These are phyloP conservation scores for Plectosphaerella cucumerina DNA, from an alignment of 2,329 filamentous ascomycete species.

Conservation along the genomic window DNA sequence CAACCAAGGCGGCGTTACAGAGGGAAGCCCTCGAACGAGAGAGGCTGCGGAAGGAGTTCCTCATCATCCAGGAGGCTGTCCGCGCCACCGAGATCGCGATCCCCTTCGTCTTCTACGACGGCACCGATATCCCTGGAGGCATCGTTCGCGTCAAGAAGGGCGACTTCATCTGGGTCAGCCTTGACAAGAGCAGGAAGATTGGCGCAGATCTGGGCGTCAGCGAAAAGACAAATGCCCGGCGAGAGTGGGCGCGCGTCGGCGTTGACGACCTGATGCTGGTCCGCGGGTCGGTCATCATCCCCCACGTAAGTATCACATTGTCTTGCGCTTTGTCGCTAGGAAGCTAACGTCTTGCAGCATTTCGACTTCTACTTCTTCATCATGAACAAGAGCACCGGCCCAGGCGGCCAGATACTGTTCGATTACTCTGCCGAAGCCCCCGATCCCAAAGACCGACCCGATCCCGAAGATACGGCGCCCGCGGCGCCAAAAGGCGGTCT, in stretches of 20 bases:
- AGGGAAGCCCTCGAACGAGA: constrained; percentile 78
- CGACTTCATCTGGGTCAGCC: constrained; percentile 86
- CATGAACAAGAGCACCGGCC: constrained; percentile 76
- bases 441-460: constrained; percentile 1
- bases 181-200: constrained; percentile 87
- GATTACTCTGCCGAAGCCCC: constrained; percentile 60
- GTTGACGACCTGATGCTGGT: constrained; percentile 96
- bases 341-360: constrained; percentile 55
- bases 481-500: constrained; percentile 23
- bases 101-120: constrained; percentile 96
- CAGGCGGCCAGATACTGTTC: constrained; percentile 71
- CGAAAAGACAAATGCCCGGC: constrained; percentile 60
- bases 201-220: constrained; percentile 78
- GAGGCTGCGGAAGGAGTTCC: constrained; percentile 75
- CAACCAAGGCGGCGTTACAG: constrained; percentile 69
- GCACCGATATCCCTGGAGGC: constrained; percentile 82
- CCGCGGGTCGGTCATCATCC: constrained; percentile 83
- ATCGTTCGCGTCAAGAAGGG: constrained; percentile 87
- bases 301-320: constrained; percentile 66
- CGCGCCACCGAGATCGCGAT: constrained; percentile 86
- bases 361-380: constrained; percentile 98
- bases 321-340: neutral
- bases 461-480: constrained; percentile 10
- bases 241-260: constrained; percentile 88
- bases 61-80: constrained; percentile 77